Conservation (phyloP, 352 stramenopile species). For the Blastocystis sp. region DNA sequence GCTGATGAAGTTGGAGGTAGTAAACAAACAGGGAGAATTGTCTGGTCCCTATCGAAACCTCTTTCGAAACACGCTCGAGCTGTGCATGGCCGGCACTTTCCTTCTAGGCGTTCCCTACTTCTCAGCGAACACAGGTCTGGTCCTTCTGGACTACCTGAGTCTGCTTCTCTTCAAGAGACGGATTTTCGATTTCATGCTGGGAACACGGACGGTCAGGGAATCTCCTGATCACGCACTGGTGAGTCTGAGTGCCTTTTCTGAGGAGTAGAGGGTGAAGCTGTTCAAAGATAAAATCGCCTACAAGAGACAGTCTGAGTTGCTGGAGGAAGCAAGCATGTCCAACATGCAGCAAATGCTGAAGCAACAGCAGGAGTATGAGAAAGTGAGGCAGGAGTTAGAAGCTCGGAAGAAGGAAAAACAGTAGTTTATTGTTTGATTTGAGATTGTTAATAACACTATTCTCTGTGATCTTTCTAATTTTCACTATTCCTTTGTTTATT, state of each 20-base stretch:
- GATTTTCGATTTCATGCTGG: conserved; percentile 5
- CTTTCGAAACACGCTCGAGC: conserved; percentile 27
- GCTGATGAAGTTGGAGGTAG: conserved; percentile 39
- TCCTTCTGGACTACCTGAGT: background rate
- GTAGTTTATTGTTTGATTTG: conserved; percentile 24
- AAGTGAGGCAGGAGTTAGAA: background rate
- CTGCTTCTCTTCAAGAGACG: conserved; percentile 14
- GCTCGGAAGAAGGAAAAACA: conserved; percentile 12
- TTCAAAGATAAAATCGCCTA: conserved; percentile 20
- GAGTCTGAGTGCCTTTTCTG: background rate
- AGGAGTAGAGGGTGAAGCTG: conserved; percentile 19
- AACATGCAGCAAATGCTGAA: conserved; percentile 38
- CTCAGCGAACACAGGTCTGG: background rate
- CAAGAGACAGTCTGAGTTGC: conserved; percentile 37
- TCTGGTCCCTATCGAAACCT: conserved; percentile 10
- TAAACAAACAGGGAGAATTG: conserved; percentile 47
- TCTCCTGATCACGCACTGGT: background rate
- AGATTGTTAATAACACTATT: background rate
- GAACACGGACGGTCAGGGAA: background rate
- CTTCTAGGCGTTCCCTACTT: background rate
- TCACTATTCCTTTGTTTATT: background rate
- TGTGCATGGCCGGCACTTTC: background rate
- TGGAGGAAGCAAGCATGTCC: conserved; percentile 39
- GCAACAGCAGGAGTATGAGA: conserved; percentile 18
- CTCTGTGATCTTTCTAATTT: background rate